Evolutionary conservation across 2,329 filamentous ascomycete species (phyloP).

Genomic region (Neonectria faginata): DNA sequence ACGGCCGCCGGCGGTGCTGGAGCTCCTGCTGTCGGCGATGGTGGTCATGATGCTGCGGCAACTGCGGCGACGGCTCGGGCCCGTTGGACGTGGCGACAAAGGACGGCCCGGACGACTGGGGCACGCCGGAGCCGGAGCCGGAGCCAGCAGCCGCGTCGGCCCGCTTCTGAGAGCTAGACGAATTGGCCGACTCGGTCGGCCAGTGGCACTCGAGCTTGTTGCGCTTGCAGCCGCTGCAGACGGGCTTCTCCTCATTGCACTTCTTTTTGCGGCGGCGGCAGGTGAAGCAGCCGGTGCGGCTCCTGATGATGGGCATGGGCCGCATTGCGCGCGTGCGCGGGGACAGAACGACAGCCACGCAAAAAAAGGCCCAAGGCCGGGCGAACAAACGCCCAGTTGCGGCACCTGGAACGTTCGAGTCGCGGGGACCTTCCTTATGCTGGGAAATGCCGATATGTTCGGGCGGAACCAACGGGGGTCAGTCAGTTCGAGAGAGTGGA

Average conservation of each 20-base stretch:
- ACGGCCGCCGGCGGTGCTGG: slow-evolving; percentile 22
- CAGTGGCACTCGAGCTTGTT: slow-evolving; percentile 66
- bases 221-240: slow-evolving; percentile 65
- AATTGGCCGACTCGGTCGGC: slow-evolving; percentile 45
- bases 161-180: slow-evolving; percentile 29
- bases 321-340: slow-evolving; percentile 30
- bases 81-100: slow-evolving; percentile 30
- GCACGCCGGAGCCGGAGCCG: slow-evolving; percentile 26
- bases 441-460: slow-evolving; percentile 28
- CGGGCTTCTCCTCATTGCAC: slow-evolving; percentile 65
- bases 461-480: slow-evolving; percentile 34
- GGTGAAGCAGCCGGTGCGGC: slow-evolving; percentile 59
- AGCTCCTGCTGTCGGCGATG: slow-evolving; percentile 21
- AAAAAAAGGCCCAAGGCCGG: not conserved
- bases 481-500: slow-evolving; percentile 35
- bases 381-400: not conserved
- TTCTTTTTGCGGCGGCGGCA: slow-evolving; percentile 66
- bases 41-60: slow-evolving; percentile 19
- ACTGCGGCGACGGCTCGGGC: slow-evolving; percentile 16
- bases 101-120: slow-evolving; percentile 28
- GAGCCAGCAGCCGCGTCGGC: slow-evolving; percentile 16
- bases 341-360: not conserved
- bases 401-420: not conserved
- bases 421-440: not conserved
- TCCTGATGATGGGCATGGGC: slow-evolving; percentile 51